Evolutionary conservation across 495 filamentous ascomycete genomes (phyloP), one percentile per base, ranked within the genome.

Genomic region (Cercophora scortea): DNA sequence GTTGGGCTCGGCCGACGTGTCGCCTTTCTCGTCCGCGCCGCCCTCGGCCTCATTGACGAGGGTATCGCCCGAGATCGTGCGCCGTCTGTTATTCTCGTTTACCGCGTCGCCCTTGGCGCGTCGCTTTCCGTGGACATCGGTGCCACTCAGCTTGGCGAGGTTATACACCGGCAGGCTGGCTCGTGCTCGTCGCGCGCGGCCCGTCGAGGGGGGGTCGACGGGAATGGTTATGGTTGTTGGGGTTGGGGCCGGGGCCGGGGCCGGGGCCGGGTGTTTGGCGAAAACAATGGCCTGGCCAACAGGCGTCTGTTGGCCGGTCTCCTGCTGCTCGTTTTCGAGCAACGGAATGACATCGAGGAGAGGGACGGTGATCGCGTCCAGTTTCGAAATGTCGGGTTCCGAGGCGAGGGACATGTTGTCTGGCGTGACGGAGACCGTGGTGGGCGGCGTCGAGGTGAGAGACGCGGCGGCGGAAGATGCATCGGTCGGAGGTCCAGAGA

Each of bases 111-210:
- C 70, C 18, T 70, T 73, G 9, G 68, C 50, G 49, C 65, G 55
- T 47, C 69, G 68, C 32, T 64, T 71, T 17, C 72, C 71, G 50
- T 76, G 71, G 36, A 60, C 58, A 13, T 66, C 67, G 15, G 73
- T 79, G 13, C 77, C 75, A 32, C 63, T 69, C 8, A 83, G 62
- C 41, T 76, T 67, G 33, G 75, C 69, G 32, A 82, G 63, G 50
- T 83, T 83, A 64, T 82, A 83, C 18, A 79, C 71, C 4, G 71
- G 71, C 8, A 74, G 53, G 45, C 71, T 75, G 1, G 67, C 55
- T 39, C 76, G 71, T 18, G 69, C 63, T 43, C 79, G 69, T 51
- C 74, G 71, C 47, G 70, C 67, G 42, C 75, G 78, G 35, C 47
- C 44, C 8, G 54, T 54, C 11, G 63, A 25, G 25, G 25, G 25